phyloP scores from a whole-genome alignment of 257 asterid species.

The Nicotiana obtusifolia region DNA sequence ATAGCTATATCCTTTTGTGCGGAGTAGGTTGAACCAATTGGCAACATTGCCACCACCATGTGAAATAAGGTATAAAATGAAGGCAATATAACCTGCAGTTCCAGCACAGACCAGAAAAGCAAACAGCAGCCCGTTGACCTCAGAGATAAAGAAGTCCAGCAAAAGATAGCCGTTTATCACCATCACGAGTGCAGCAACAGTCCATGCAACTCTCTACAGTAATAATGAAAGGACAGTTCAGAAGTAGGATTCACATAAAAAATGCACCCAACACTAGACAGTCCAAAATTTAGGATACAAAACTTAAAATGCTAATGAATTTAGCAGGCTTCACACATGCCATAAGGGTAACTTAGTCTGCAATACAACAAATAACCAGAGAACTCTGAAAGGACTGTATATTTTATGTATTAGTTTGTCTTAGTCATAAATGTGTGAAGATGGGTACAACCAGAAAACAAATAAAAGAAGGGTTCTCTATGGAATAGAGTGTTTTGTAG shows the following conservation, averaged over 20 bases:
- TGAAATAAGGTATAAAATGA: constrained; percentile 67
- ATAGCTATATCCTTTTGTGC: constrained; percentile 29
- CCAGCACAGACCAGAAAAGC: constrained; percentile 49
- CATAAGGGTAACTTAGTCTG: neutral
- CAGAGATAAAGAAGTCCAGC: constrained; percentile 71
- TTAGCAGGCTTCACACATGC: neutral
- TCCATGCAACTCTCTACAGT: constrained; percentile 80
- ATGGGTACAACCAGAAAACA: neutral
- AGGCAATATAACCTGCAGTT: constrained; percentile 61
- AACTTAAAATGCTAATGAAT: neutral
- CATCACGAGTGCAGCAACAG: constrained; percentile 83
- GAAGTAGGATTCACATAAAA: neutral
- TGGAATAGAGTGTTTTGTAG: neutral
- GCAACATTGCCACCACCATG: constrained; percentile 41
- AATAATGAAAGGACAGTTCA: neutral
- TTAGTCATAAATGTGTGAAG: neutral
- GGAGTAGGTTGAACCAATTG: constrained; percentile 36
- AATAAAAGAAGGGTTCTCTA: neutral
- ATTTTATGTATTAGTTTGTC: neutral
- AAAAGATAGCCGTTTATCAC: constrained; percentile 86
- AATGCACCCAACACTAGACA: neutral
- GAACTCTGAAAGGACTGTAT: neutral
- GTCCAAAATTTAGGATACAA: neutral
- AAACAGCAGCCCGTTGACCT: constrained; percentile 55
- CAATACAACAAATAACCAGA: neutral